phyloP scores from a whole-genome alignment of 2,329 filamentous ascomycete genomes.

The Colletotrichum sp. region DNA sequence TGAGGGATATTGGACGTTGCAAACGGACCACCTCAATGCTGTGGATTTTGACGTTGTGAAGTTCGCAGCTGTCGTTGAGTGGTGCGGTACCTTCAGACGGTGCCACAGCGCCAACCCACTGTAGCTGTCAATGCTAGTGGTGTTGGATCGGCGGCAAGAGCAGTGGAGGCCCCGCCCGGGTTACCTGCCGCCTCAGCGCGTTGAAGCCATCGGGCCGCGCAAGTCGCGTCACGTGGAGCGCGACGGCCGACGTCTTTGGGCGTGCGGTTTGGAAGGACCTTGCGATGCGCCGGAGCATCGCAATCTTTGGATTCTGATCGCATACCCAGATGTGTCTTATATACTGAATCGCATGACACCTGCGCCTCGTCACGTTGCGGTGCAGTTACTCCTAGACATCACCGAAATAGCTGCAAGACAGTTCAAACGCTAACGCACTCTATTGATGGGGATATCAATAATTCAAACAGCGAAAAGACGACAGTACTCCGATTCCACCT shows the following conservation, averaged over 20 bases:
- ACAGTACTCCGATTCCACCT: slow-evolving; percentile 3
- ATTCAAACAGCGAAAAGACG: neutral
- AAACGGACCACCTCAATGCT: neutral
- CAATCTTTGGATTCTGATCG: neutral
- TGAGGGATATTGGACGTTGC: neutral
- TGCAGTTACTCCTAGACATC: neutral
- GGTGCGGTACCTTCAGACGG: neutral
- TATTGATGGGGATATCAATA: slow-evolving; percentile 15
- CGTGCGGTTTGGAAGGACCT: neutral
- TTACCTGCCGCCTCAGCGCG: neutral
- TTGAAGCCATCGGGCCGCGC: neutral
- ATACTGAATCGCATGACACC: neutral
- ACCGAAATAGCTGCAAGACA: neutral
- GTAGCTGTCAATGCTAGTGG: neutral
- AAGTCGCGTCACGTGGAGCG: slow-evolving; percentile 8
- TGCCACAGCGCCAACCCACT: neutral
- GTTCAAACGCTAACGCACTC: neutral
- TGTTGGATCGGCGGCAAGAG: neutral
- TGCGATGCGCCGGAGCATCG: neutral
- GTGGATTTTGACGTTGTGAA: neutral
- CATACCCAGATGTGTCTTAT: neutral
- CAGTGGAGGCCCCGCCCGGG: neutral
- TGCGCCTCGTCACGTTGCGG: neutral
- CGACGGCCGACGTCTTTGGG: neutral
- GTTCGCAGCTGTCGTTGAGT: neutral